phyloP scores from a whole-genome alignment of 1,139 yeast genomes.

The Yamadazyma jaroonii region DNA sequence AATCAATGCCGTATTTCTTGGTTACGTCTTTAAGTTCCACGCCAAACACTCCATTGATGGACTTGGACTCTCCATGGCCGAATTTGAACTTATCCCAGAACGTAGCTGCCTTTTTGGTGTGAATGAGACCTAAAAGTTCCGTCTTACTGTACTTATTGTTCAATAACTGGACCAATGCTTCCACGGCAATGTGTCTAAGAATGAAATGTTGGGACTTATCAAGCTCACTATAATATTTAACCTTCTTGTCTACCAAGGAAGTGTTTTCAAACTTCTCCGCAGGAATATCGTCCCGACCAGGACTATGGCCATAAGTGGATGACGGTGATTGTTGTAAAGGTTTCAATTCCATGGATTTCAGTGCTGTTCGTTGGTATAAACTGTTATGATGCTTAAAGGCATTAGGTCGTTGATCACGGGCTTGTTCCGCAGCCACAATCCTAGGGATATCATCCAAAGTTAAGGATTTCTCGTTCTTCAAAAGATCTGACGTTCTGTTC shows the following conservation, averaged over 20 bases:
- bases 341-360: constrained; percentile 22
- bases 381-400: constrained; percentile 71
- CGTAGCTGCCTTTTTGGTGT: constrained; percentile 49
- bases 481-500: constrained; percentile 60
- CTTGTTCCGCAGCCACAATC: constrained; percentile 96
- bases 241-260: constrained; percentile 1
- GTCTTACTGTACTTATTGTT: constrained; percentile 40
- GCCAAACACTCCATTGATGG: constrained; percentile 62
- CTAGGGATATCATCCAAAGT: constrained; percentile 96
- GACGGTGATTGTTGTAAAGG: constrained; percentile 6
- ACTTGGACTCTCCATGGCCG: constrained; percentile 24
- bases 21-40: constrained; percentile 70
- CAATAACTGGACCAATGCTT: constrained; percentile 50
- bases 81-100: constrained; percentile 75
- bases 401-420: constrained; percentile 85
- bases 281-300: too few species aligned
- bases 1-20: constrained; percentile 77
- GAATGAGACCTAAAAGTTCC: constrained; percentile 54
- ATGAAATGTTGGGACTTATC: constrained; percentile 57
- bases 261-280: too few species aligned
- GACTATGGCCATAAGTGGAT: neutral
- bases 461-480: constrained; percentile 78
- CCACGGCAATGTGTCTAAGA: constrained; percentile 66
- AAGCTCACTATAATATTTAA: constrained; percentile 72
- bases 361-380: constrained; percentile 34